These are phyloP conservation scores for Starmera amethionina DNA, from an alignment of 805 yeast genomes.

Conservation along the genomic window DNA sequence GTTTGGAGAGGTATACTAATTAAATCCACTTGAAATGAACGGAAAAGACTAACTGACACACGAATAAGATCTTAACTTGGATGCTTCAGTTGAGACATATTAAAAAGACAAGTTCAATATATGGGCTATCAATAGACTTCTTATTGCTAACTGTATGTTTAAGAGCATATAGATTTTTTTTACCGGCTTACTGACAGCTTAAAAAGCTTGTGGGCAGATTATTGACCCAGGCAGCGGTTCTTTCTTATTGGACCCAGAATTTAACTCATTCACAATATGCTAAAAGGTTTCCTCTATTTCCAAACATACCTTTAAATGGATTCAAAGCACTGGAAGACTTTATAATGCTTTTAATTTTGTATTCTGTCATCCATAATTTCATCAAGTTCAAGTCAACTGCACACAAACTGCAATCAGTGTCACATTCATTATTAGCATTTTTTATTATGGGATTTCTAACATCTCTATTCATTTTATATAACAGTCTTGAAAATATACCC, in stretches of 20 bases:
- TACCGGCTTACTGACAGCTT: neutral
- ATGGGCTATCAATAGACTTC: conserved; percentile 29
- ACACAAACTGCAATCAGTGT: conserved; percentile 28
- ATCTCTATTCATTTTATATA: conserved; percentile 1
- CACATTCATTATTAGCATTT: conserved; percentile 9
- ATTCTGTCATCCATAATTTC: neutral
- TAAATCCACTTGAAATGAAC: too few relatives aligned
- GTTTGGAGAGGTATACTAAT: too few relatives aligned
- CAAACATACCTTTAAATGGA: conserved; percentile 8
- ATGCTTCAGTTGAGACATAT: conserved; percentile 11
- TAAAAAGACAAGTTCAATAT: conserved; percentile 21
- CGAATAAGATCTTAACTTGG: neutral
- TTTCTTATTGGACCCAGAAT: conserved; percentile 1
- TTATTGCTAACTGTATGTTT: conserved; percentile 12
- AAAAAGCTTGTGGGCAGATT: conserved; percentile 2
- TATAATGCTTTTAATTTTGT: conserved; percentile 1
- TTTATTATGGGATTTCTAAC: neutral
- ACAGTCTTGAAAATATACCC: neutral
- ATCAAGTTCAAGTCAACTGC: conserved; percentile 19
- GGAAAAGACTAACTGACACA: too few relatives aligned
- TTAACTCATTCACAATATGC: conserved; percentile 17
- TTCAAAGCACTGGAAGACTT: neutral
- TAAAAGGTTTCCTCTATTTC: conserved; percentile 26
- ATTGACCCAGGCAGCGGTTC: neutral
- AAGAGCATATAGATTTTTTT: neutral